Base-by-base conservation (phyloP, 164 flowering plant genomes). In the Santalum album region DNA sequence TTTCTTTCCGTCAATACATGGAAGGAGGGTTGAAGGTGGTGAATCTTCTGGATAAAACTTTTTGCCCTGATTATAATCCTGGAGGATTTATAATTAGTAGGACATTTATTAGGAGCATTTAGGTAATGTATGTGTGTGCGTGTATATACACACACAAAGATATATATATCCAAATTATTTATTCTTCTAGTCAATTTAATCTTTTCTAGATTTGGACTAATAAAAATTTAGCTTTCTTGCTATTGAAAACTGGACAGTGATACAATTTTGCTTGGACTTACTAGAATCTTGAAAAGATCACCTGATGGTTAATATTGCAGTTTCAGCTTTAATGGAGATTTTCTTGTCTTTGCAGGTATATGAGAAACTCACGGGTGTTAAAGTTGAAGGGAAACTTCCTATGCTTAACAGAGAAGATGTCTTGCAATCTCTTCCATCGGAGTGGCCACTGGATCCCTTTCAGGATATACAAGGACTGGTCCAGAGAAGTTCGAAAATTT, bases 311-410 rank as follows among this genome's bases (percentile, higher is more conserved):
- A 20, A 20, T 16, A 20, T 45, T 2, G 25, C 10, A 10, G 9
- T 45, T 0, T 21, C 3, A 12, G 49, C 12, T 38, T 45, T 20
- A 45, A 2, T 45, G 19, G 15, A 45, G 21, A 20, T 20, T 45
- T 17, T 5, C 3, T 45, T 61, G 43, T 59, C 47, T 65, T 18
- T 61, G 5, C 66, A 89, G 99, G 91, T 94, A n/a, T 94, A 90
- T 68, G 99, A 90, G 78, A 73, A 78, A 36, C 77, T 92, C 25
- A 75, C 96, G 24, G 96, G 97, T 55, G 96, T 85, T 60, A 77
- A 64, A 67, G 97, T 94, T 57, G 92, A 83, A 75, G 99, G 82
- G 39, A 82, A 82, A 60, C 75, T 72, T 63, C 84, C 87, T 6
- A 51, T 62, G 67, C 76, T 81, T 38, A 76, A 66, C 57, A 94